phyloP scores from a whole-genome alignment of 176 grass and related monocot species.

The Juncus effusus region DNA sequence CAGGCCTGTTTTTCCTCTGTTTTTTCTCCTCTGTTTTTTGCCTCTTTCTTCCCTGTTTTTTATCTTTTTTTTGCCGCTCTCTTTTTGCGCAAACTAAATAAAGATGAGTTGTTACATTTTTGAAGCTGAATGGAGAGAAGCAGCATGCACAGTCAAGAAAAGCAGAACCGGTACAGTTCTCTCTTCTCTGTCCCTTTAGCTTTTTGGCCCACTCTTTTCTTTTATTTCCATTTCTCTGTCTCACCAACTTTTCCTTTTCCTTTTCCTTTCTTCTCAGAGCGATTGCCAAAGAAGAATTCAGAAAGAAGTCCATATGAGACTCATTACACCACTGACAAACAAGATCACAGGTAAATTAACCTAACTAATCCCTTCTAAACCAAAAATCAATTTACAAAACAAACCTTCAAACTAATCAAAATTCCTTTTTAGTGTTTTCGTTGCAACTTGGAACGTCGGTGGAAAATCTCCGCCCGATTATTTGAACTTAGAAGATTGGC shows the following conservation, averaged over 20 bases:
- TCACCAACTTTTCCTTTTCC: not conserved
- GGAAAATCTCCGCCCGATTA: slow-evolving; percentile 81
- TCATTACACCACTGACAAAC: slow-evolving; percentile 68
- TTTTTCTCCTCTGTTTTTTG: slow-evolving; percentile 10
- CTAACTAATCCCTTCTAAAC: not conserved
- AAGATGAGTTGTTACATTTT: slow-evolving; percentile 43
- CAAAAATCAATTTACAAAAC: not conserved
- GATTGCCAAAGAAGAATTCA: slow-evolving; percentile 40
- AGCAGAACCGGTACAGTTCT: slow-evolving; percentile 69
- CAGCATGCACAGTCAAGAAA: slow-evolving; percentile 72
- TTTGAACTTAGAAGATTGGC: slow-evolving; percentile 82
- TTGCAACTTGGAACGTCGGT: slow-evolving; percentile 93
- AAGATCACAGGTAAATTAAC: slow-evolving; percentile 76
- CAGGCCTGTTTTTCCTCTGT: slow-evolving; percentile 14
- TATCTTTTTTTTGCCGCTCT: slow-evolving; percentile 12
- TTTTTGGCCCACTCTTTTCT: slow-evolving; percentile 9
- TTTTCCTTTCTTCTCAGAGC: slow-evolving; percentile 43
- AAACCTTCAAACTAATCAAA: slow-evolving; percentile 11
- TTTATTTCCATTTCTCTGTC: slow-evolving; percentile 20
- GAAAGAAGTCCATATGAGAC: slow-evolving; percentile 53
- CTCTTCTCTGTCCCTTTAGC: slow-evolving; percentile 24
- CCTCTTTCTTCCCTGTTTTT: slow-evolving; percentile 20
- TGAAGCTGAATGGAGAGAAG: slow-evolving; percentile 79
- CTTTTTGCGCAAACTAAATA: slow-evolving; percentile 1
- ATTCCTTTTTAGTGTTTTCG: slow-evolving; percentile 56